phyloP scores from a whole-genome alignment of 768 basidiomycete genomes.

The Amanita muscaria region DNA sequence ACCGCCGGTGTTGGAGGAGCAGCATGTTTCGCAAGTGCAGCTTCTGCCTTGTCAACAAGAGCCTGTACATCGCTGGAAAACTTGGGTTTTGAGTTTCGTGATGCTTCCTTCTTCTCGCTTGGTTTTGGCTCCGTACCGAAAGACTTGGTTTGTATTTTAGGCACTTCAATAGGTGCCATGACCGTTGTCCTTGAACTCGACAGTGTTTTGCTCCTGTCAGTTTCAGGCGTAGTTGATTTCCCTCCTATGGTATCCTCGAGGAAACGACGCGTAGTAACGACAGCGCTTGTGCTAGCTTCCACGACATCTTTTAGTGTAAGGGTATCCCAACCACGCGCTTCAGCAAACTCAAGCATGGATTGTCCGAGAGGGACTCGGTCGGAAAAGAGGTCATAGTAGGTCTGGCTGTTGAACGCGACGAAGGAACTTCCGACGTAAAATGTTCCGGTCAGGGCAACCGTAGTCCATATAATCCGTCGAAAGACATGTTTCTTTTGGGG shows the following conservation, averaged over 20 bases:
- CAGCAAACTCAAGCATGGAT: conserved; percentile 71
- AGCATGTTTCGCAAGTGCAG: conserved; percentile 46
- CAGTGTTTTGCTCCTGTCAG: conserved; percentile 31
- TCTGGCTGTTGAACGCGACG: conserved; percentile 64
- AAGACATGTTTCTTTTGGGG: conserved; percentile 49
- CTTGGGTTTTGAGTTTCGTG: conserved; percentile 35
- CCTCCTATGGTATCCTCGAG: conserved; percentile 43
- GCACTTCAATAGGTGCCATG: conserved; percentile 32
- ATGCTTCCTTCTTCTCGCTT: conserved; percentile 32
- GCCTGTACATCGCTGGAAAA: conserved; percentile 59
- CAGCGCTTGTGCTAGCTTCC: conserved; percentile 40
- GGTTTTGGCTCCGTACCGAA: conserved; percentile 10
- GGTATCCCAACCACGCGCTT: conserved; percentile 70
- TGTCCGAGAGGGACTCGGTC: conserved; percentile 73
- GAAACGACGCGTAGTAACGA: conserved; percentile 41
- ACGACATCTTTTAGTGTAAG: conserved; percentile 55
- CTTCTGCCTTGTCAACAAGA: conserved; percentile 66
- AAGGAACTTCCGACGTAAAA: conserved; percentile 83
- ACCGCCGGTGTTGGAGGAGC: conserved; percentile 19
- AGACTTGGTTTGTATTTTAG: conserved; percentile 39
- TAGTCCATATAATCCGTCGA: conserved; percentile 56
- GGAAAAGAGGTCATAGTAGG: conserved; percentile 82
- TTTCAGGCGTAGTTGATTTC: too few relatives aligned
- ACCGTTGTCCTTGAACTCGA: conserved; percentile 38
- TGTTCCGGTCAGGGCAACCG: conserved; percentile 55